These are phyloP conservation scores for Leccinum variicolor DNA, from an alignment of 768 basidiomycete species.

Conservation along the genomic window DNA sequence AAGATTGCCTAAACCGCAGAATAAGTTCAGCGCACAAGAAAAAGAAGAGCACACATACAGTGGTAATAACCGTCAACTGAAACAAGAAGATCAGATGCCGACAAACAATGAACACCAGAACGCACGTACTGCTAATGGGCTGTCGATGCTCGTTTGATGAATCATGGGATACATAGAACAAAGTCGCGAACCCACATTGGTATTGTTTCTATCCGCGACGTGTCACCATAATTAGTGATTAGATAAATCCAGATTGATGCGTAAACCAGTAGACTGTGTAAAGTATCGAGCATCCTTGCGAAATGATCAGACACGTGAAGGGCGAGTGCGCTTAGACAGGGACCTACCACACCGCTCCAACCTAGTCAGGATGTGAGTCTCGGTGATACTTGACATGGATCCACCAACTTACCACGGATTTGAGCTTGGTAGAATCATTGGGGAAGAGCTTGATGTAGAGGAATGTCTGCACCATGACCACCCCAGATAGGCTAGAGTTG, in stretches of 20 bases:
- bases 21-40: background rate
- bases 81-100: background rate
- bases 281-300: conserved; percentile 33
- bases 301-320: background rate
- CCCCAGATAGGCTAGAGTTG: conserved; percentile 25
- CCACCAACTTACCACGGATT: conserved; percentile 20
- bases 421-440: conserved; percentile 16
- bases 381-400: background rate
- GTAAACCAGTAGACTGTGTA: conserved; percentile 41
- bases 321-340: background rate
- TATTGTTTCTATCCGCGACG: conserved; percentile 37
- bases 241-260: conserved; percentile 42
- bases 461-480: conserved; percentile 25
- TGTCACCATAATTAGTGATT: conserved; percentile 41
- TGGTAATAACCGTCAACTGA: conserved; percentile 30
- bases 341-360: conserved; percentile 26
- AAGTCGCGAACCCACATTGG: conserved; percentile 36
- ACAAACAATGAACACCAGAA: background rate
- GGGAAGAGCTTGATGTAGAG: conserved; percentile 31
- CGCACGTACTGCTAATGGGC: conserved; percentile 27
- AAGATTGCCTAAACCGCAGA: conserved; percentile 39
- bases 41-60: conserved; percentile 19
- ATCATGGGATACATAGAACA: too few species aligned
- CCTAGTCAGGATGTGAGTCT: conserved; percentile 10
- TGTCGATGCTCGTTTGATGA: background rate